Conservation (phyloP, 176 grass and related monocot species). For the Pharus latifolius region DNA sequence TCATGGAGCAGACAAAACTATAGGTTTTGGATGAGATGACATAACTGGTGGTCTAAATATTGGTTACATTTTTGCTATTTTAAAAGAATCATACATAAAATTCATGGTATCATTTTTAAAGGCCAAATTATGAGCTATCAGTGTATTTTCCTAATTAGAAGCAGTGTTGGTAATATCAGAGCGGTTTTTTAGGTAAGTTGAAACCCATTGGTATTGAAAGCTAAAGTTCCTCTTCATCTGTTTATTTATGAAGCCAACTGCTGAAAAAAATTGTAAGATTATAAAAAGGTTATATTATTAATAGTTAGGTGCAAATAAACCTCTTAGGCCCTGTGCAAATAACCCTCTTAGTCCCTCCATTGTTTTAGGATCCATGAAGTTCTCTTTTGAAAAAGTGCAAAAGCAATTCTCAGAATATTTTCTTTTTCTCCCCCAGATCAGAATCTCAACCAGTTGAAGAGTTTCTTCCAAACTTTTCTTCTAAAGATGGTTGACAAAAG, state of each 20-base stretch:
- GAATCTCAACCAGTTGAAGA: slow-evolving; percentile 5
- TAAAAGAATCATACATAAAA: background rate
- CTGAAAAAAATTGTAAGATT: too few relatives aligned
- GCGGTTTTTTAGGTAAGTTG: too few relatives aligned
- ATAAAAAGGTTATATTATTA: too few relatives aligned
- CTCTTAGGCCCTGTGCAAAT: too few relatives aligned
- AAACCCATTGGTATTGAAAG: too few relatives aligned
- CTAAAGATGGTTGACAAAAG: background rate
- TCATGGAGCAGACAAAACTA: background rate
- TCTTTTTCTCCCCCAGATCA: background rate
- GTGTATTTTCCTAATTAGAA: background rate
- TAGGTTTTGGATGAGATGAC: background rate
- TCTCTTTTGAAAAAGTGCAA: background rate
- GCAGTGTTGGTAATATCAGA: too few relatives aligned
- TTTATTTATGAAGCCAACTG: too few relatives aligned
- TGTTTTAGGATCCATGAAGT: too few relatives aligned
- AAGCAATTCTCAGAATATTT: background rate
- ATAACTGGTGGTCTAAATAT: background rate
- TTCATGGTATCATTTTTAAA: background rate
- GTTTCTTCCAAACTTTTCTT: background rate
- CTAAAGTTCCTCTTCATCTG: too few relatives aligned
- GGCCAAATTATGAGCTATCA: background rate
- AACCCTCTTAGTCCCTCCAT: too few relatives aligned
- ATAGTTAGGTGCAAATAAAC: too few relatives aligned
- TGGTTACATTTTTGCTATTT: background rate